Evolutionary conservation across 306 rosid genomes (phyloP).

Genomic region (Lithocarpus polystachyus): DNA sequence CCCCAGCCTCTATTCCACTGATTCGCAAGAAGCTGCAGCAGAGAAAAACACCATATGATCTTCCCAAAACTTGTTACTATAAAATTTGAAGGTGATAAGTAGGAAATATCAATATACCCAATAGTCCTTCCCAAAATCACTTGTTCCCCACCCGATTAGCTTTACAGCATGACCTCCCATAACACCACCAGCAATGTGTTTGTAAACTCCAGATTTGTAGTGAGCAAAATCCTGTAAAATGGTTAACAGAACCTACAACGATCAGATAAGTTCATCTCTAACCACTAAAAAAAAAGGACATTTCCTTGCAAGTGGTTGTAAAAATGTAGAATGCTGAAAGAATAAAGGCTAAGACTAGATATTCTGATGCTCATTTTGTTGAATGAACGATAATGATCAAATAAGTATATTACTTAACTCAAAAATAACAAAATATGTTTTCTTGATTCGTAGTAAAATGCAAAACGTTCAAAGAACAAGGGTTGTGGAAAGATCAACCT

Average conservation of each 20-base stretch:
- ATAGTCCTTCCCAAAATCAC: conserved; percentile 71
- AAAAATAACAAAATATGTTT: neutral
- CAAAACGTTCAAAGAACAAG: too few relatives aligned
- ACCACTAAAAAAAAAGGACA: neutral
- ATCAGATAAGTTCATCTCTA: neutral
- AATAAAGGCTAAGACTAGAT: neutral
- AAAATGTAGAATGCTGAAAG: neutral
- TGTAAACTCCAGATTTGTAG: conserved; percentile 97
- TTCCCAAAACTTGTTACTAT: neutral
- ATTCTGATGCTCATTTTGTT: neutral
- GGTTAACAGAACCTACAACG: conserved; percentile 1
- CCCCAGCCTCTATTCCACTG: conserved; percentile 97
- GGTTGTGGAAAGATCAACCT: too few relatives aligned
- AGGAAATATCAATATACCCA: conserved; percentile 58
- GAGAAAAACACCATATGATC: conserved; percentile 25
- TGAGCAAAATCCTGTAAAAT: conserved; percentile 85
- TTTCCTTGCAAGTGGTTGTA: neutral
- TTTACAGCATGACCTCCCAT: conserved; percentile 96
- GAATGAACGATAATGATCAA: neutral
- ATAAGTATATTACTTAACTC: neutral
- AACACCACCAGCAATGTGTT: conserved; percentile 60
- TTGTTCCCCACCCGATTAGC: conserved; percentile 94
- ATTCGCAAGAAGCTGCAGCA: conserved; percentile 87
- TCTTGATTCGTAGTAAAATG: too few relatives aligned
- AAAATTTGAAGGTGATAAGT: conserved; percentile 5